phyloP scores from a whole-genome alignment of 257 asterid genomes.

The Osmanthus fragrans region DNA sequence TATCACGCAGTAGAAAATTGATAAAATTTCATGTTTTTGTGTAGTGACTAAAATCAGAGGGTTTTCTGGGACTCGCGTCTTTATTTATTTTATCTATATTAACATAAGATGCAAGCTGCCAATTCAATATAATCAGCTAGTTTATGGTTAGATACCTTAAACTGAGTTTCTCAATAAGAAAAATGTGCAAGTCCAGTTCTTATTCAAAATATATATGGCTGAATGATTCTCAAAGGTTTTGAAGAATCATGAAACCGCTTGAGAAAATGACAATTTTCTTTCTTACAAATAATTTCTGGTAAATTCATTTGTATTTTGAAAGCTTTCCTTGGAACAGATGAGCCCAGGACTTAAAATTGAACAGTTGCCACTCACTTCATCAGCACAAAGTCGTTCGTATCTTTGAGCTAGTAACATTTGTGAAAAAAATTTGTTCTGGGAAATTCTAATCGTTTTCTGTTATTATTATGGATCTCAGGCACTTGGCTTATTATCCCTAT shows the following conservation, averaged over 20 bases:
- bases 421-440: background rate
- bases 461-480: background rate
- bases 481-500: slow-evolving; percentile 9
- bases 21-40: too few relatives aligned
- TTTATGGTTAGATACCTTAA: background rate
- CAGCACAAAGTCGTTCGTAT: background rate
- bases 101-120: background rate
- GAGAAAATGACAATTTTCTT: background rate
- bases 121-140: background rate
- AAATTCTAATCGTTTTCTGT: background rate
- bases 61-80: background rate
- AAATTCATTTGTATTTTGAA: too few relatives aligned
- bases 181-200: background rate
- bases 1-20: too few relatives aligned
- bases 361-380: too few relatives aligned
- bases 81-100: too few relatives aligned
- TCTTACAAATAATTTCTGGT: background rate
- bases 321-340: background rate
- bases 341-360: background rate
- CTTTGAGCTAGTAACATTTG: background rate
- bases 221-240: background rate
- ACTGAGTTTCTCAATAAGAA: background rate
- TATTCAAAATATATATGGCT: background rate
- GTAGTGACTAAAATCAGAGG: too few relatives aligned
- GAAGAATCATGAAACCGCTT: background rate